Percentiles rank a stretch among this genome's conserved stretches.
Conservation (phyloP, 371 early-diverging fungal species). For the Dipsacomyces acuminosporus region DNA sequence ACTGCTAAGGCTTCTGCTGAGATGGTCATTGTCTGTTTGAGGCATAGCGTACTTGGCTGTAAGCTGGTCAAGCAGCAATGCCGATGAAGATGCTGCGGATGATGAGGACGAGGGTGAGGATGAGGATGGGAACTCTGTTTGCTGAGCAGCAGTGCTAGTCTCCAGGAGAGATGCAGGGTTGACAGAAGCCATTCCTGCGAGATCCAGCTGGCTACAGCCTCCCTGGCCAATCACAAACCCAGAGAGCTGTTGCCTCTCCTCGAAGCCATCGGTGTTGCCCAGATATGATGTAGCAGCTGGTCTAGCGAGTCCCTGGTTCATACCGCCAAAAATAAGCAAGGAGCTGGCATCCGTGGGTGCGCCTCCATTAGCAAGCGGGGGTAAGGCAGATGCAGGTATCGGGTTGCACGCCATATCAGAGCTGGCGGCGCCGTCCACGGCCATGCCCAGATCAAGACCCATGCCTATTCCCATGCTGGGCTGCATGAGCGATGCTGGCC, state of each 20-base stretch:
- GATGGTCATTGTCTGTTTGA: constrained; percentile 1
- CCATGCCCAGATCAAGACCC: constrained; percentile 7
- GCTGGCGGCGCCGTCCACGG: not conserved
- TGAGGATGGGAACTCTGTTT: too few relatives aligned
- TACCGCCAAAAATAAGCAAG: constrained; percentile 5
- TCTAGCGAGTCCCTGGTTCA: constrained; percentile 1
- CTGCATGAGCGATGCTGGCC: not conserved
- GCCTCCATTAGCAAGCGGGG: too few relatives aligned
- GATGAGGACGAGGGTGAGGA: too few relatives aligned
- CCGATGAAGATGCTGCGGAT: too few relatives aligned
- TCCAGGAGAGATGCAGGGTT: constrained; percentile 5
- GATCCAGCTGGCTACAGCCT: constrained; percentile 14
- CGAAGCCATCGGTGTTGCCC: not conserved
- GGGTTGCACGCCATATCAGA: not conserved
- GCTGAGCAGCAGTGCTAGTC: not conserved
- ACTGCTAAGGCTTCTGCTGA: constrained; percentile 1
- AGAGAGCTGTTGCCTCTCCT: not conserved
- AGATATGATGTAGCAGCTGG: constrained; percentile 10
- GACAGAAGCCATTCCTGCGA: constrained; percentile 32
- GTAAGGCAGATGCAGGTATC: not conserved
- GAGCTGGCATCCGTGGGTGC: constrained; percentile 2
- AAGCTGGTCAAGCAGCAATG: constrained; percentile 11
- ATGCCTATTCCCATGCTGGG: not conserved
- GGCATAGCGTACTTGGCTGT: constrained; percentile 8
- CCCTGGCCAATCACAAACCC: constrained; percentile 2